These are phyloP conservation scores for Drechslerella dactyloides DNA, from an alignment of 2,329 filamentous ascomycete species.

Conservation along the genomic window DNA sequence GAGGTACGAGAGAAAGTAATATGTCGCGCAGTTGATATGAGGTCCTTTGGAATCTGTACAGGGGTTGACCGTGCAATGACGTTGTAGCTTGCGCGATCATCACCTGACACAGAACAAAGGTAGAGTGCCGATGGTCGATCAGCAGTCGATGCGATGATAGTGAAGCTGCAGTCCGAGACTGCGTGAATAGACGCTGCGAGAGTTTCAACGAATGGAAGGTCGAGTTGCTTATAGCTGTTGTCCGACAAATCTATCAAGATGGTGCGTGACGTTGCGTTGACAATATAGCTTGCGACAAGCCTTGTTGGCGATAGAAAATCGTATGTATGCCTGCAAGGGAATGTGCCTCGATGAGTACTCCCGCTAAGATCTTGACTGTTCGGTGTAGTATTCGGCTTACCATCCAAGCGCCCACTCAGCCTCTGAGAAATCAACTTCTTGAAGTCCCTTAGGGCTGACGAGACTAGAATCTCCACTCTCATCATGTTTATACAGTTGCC, in stretches of 20 bases:
- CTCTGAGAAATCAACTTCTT: slow-evolving; percentile 57
- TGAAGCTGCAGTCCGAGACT: slow-evolving; percentile 30
- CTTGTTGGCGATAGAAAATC: slow-evolving; percentile 25
- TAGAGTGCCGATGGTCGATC: slow-evolving; percentile 31
- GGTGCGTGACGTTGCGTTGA: slow-evolving; percentile 32
- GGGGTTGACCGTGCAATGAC: slow-evolving; percentile 25
- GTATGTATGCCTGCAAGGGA: slow-evolving; percentile 32
- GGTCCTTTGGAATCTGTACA: slow-evolving; percentile 10
- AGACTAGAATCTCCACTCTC: slow-evolving; percentile 54
- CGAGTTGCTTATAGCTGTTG: slow-evolving; percentile 26
- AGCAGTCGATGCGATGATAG: slow-evolving; percentile 36
- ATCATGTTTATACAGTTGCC: slow-evolving; percentile 61
- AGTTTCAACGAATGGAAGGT: slow-evolving; percentile 35
- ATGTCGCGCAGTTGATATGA: slow-evolving; percentile 38
- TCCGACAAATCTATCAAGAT: slow-evolving; percentile 20
- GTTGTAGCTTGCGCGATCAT: background rate
- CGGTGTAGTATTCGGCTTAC: slow-evolving; percentile 23
- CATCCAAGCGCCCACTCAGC: slow-evolving; percentile 56
- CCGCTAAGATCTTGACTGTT: no score
- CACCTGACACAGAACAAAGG: slow-evolving; percentile 20
- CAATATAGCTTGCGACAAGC: slow-evolving; percentile 20
- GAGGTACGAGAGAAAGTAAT: slow-evolving; percentile 41
- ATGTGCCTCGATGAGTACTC: no score
- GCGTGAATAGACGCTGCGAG: slow-evolving; percentile 21
- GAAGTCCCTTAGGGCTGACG: slow-evolving; percentile 58